A percentile compares a stretch with the other conserved stretches of the same genome.
These are phyloP conservation scores for Blastosporella zonata DNA, from an alignment of 1,284 basidiomycete species.

Conservation along the genomic window DNA sequence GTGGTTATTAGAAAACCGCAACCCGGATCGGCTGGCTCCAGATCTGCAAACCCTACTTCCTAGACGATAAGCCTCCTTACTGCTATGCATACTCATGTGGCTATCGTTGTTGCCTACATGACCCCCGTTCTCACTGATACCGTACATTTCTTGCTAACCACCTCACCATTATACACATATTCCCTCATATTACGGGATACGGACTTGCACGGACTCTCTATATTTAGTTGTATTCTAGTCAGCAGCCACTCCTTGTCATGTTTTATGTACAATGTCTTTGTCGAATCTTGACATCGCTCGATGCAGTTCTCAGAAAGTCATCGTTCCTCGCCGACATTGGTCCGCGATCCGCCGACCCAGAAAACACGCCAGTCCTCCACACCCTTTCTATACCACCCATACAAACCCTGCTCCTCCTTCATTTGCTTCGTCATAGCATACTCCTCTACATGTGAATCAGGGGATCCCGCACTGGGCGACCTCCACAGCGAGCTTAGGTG, in stretches of 20 bases:
- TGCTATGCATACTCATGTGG: slow-evolving; percentile 8
- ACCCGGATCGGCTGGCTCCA: slow-evolving; percentile 12
- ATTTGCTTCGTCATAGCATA: slow-evolving; percentile 44
- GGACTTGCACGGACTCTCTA: slow-evolving; percentile 5
- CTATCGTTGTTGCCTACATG: slow-evolving; percentile 1
- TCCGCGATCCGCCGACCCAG: slow-evolving; percentile 63
- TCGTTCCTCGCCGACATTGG: slow-evolving; percentile 23
- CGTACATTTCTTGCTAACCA: slow-evolving; percentile 3
- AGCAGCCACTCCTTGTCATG: slow-evolving; percentile 3
- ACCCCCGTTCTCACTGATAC: slow-evolving; percentile 3
- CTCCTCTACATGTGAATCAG: slow-evolving; percentile 44
- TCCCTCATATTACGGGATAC: slow-evolving; percentile 4
- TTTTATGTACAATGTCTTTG: slow-evolving; percentile 3
- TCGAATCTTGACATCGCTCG: too few species aligned
- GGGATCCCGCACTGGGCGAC: slow-evolving; percentile 41
- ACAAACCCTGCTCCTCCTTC: slow-evolving; percentile 58
- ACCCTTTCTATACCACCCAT: slow-evolving; percentile 70
- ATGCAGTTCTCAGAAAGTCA: background rate
- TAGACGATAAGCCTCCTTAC: slow-evolving; percentile 11
- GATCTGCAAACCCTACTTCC: slow-evolving; percentile 9
- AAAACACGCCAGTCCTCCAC: slow-evolving; percentile 70
- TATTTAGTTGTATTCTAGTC: slow-evolving; percentile 16
- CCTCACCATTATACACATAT: slow-evolving; percentile 4
- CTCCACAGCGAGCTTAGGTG: slow-evolving; percentile 38
- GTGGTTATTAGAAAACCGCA: slow-evolving; percentile 64